phyloP scores from a whole-genome alignment of 208 protist genomes.

The Acanthamoeba healyi region DNA sequence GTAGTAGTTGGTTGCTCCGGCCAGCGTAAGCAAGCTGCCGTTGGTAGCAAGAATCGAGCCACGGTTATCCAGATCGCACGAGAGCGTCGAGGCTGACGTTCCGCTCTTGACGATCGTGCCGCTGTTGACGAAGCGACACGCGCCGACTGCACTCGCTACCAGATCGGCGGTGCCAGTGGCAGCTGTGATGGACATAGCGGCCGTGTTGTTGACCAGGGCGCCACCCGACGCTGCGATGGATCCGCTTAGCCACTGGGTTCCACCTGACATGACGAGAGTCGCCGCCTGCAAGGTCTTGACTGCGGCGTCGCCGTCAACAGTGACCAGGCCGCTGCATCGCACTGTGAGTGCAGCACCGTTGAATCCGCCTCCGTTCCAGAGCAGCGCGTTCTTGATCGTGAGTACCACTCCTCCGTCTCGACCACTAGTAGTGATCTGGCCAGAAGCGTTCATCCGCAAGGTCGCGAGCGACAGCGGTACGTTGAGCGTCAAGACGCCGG shows the following conservation, averaged over 20 bases:
- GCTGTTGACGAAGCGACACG: slow-evolving; percentile 15
- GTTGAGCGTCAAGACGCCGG: neutral
- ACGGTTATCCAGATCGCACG: slow-evolving; percentile 52
- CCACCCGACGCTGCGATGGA: slow-evolving; percentile 1
- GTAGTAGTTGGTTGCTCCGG: slow-evolving; percentile 26
- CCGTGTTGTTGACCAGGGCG: slow-evolving; percentile 25
- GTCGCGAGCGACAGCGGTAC: neutral
- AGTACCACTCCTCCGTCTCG: neutral
- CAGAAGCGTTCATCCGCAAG: neutral
- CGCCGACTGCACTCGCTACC: neutral
- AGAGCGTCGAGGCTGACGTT: neutral
- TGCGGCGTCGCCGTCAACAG: neutral
- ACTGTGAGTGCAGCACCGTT: neutral
- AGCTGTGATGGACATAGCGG: slow-evolving; percentile 13
- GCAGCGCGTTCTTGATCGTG: slow-evolving; percentile 3
- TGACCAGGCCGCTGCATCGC: neutral
- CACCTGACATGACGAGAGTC: neutral
- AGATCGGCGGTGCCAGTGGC: neutral
- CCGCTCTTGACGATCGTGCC: slow-evolving; percentile 58
- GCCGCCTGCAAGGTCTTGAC: slow-evolving; percentile 33
- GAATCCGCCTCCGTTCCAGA: slow-evolving; percentile 42
- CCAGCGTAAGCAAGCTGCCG: slow-evolving; percentile 23
- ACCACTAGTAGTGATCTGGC: neutral
- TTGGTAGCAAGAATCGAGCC: neutral
- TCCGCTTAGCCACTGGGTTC: neutral